Conservation (phyloP, 371 early-diverging fungal genomes). For the Syncephalastrum racemosum region DNA sequence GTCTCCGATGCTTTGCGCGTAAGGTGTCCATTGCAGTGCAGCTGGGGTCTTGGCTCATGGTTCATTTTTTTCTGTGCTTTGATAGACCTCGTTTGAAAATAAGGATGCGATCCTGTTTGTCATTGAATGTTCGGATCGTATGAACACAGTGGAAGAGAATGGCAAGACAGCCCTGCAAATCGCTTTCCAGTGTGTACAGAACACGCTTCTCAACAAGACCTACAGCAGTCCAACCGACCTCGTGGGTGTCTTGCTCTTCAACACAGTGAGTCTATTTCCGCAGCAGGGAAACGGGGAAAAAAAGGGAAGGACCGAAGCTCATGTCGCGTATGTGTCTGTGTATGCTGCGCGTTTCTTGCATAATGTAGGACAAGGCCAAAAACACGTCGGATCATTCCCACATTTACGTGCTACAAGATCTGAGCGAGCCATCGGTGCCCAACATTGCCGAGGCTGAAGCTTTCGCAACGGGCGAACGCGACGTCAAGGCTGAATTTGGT, state of each 20-base stretch:
- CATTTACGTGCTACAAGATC: constrained; percentile 60
- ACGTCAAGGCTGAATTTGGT: constrained; percentile 51
- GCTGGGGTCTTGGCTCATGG: too few species aligned
- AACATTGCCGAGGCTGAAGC: constrained; percentile 62
- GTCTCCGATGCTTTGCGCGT: constrained; percentile 7
- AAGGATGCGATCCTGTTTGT: constrained; percentile 65
- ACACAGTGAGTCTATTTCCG: constrained; percentile 49
- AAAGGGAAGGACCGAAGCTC: background rate
- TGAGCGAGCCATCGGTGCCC: constrained; percentile 62
- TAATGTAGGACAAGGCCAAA: constrained; percentile 30
- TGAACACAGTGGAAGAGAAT: constrained; percentile 46
- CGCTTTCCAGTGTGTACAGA: constrained; percentile 46
- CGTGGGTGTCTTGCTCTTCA: constrained; percentile 64
- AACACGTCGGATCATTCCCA: constrained; percentile 53
- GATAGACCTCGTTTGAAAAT: constrained; percentile 15
- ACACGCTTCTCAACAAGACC: constrained; percentile 55
- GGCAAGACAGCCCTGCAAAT: constrained; percentile 49
- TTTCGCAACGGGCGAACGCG: constrained; percentile 22
- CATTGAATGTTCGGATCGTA: constrained; percentile 63
- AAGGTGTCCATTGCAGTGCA: background rate
- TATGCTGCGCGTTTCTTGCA: background rate
- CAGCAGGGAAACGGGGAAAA: too few species aligned
- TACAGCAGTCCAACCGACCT: constrained; percentile 57
- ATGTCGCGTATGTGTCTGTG: too few species aligned
- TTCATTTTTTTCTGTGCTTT: too few species aligned